phyloP scores from a whole-genome alignment of 805 yeast genomes.

The Martiniozyma abietophila region DNA sequence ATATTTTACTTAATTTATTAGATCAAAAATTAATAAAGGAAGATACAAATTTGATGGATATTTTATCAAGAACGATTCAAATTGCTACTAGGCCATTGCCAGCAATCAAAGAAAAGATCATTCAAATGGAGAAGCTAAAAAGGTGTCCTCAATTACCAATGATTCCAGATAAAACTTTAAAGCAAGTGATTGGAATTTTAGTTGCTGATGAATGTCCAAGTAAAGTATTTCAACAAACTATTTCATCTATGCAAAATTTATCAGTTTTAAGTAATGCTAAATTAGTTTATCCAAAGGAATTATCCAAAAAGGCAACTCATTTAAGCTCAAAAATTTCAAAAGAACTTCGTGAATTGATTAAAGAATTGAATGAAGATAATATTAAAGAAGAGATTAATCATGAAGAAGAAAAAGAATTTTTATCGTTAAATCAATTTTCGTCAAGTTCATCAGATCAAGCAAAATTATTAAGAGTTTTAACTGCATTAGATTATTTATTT shows the following conservation, averaged over 20 bases:
- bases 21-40: slow-evolving; percentile 57
- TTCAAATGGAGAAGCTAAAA: slow-evolving; percentile 19
- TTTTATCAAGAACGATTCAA: slow-evolving; percentile 65
- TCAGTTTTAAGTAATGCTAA: slow-evolving; percentile 53
- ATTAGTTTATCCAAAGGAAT: slow-evolving; percentile 54
- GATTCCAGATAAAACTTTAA: slow-evolving; percentile 54
- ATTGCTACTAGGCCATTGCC: slow-evolving; percentile 67
- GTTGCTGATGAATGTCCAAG: slow-evolving; percentile 79
- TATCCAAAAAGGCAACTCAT: slow-evolving; percentile 53
- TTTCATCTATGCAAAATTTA: slow-evolving; percentile 72
- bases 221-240: slow-evolving; percentile 73
- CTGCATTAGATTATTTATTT: slow-evolving; percentile 79
- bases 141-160: slow-evolving; percentile 40
- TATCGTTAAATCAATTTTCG: slow-evolving; percentile 54
- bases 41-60: slow-evolving; percentile 68
- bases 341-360: slow-evolving; percentile 44
- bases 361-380: slow-evolving; percentile 33
- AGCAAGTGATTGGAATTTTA: slow-evolving; percentile 55
- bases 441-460: slow-evolving; percentile 82
- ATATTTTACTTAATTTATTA: slow-evolving; percentile 52
- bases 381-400: slow-evolving; percentile 24
- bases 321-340: slow-evolving; percentile 45
- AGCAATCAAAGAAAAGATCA: slow-evolving; percentile 35
- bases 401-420: slow-evolving; percentile 42
- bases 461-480: slow-evolving; percentile 71